A percentile compares a stretch with the other conserved stretches of the same genome.
phyloP scores from a whole-genome alignment of 1,284 basidiomycete genomes.

The Hypsizygus ulmarius region DNA sequence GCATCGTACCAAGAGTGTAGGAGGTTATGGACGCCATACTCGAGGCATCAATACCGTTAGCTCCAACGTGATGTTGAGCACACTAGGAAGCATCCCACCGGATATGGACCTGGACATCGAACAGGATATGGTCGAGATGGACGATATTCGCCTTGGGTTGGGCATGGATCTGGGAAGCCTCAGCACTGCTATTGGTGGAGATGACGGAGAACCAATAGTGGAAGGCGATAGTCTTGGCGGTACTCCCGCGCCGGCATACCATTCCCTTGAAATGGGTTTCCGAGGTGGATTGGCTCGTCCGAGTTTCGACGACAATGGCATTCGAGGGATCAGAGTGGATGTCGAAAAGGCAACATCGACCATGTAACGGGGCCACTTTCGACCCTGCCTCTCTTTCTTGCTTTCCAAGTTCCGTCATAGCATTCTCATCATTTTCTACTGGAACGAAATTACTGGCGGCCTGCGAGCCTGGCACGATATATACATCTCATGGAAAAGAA shows the following conservation, averaged over 20 bases:
- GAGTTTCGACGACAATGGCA: conserved; percentile 36
- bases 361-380: conserved; percentile 33
- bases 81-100: conserved; percentile 61
- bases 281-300: conserved; percentile 28
- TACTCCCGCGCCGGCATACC: conserved; percentile 53
- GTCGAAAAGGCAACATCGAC: conserved; percentile 58
- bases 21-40: conserved; percentile 35
- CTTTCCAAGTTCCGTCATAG: conserved; percentile 9
- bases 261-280: conserved; percentile 50
- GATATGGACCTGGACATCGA: conserved; percentile 46
- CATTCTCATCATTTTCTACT: conserved; percentile 14
- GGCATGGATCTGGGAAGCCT: conserved; percentile 43
- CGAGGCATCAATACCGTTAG: conserved; percentile 43
- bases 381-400: conserved; percentile 12
- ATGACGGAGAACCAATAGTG: conserved; percentile 45
- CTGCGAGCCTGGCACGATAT: conserved; percentile 4
- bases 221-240: conserved; percentile 36
- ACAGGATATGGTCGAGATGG: conserved; percentile 54
- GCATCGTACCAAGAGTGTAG: conserved; percentile 37
- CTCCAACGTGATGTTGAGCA: conserved; percentile 66
- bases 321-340: conserved; percentile 60
- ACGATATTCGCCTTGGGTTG: conserved; percentile 46
- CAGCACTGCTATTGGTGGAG: conserved; percentile 46
- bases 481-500: conserved; percentile 10
- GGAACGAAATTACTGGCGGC: conserved; percentile 19